phyloP scores from a whole-genome alignment of 2,329 filamentous ascomycete species.

The Rutstroemia sp. region DNA sequence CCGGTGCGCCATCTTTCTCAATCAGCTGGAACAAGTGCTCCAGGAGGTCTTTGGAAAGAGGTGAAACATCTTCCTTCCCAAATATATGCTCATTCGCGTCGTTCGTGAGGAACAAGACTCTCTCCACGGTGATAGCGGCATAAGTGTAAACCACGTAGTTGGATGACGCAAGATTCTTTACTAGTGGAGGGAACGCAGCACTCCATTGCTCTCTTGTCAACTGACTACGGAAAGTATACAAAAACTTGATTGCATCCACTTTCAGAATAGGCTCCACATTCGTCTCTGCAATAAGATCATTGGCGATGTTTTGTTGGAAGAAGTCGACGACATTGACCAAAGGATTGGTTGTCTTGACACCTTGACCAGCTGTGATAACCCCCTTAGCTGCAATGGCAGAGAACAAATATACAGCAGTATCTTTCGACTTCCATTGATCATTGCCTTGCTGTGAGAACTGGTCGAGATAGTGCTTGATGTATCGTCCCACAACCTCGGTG shows the following conservation, averaged over 20 bases:
- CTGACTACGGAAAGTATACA: constrained; percentile 95
- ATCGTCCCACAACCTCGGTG: constrained; percentile 77
- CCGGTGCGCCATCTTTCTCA: constrained; percentile 72
- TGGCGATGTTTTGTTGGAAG: constrained; percentile 86
- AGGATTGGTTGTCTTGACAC: constrained; percentile 85
- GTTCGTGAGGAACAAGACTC: constrained; percentile 77
- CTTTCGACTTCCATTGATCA: constrained; percentile 91
- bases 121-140: constrained; percentile 91
- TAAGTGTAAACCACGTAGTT: constrained; percentile 99
- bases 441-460: constrained; percentile 61
- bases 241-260: constrained; percentile 96
- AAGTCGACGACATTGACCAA: constrained; percentile 86
- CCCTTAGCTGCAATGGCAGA: constrained; percentile 91
- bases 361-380: constrained; percentile 75
- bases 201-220: constrained; percentile 89
- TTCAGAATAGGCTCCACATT: constrained; percentile 78
- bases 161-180: constrained; percentile 80
- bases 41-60: constrained; percentile 77
- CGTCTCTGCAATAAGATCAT: constrained; percentile 69
- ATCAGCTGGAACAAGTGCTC: constrained; percentile 88
- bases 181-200: constrained; percentile 78
- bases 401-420: constrained; percentile 96
- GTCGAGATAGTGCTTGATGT: constrained; percentile 76
- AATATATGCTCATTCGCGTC: constrained; percentile 72
- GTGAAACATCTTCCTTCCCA: constrained; percentile 67